A percentile compares a stretch with the other conserved stretches of the same genome.
phyloP scores from a whole-genome alignment of 805 yeast genomes.

The Yamadazyma tumulicola region DNA sequence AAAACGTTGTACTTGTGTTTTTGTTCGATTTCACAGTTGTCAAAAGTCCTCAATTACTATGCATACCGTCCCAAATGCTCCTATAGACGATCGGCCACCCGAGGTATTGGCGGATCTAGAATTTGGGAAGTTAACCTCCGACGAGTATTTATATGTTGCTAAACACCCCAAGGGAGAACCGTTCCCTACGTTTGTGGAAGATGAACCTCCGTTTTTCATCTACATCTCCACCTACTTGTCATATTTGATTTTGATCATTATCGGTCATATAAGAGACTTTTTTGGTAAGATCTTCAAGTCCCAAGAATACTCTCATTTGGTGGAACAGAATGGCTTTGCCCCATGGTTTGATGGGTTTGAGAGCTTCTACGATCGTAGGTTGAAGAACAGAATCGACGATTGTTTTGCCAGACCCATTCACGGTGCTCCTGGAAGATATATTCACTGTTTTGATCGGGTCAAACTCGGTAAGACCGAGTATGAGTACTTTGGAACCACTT shows the following conservation, averaged over 20 bases:
- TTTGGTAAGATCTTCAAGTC: conserved; percentile 74
- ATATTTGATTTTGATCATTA: conserved; percentile 76
- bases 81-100: conserved; percentile 29
- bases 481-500: conserved; percentile 70
- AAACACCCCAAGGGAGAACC: conserved; percentile 55
- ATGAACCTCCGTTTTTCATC: conserved; percentile 83
- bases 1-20: too few relatives aligned
- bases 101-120: conserved; percentile 52
- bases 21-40: too few relatives aligned
- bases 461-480: conserved; percentile 63
- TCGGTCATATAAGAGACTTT: conserved; percentile 90
- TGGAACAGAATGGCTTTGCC: conserved; percentile 85
- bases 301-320: conserved; percentile 58
- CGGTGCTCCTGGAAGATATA: conserved; percentile 94
- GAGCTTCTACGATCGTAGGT: conserved; percentile 86
- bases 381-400: conserved; percentile 87
- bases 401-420: conserved; percentile 95
- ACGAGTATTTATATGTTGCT: conserved; percentile 62
- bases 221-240: conserved; percentile 80
- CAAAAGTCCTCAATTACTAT: neutral
- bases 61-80: conserved; percentile 35
- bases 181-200: conserved; percentile 60
- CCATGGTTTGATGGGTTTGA: conserved; percentile 96
- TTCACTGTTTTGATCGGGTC: conserved; percentile 75
- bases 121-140: conserved; percentile 65